Percentiles rank a stretch among this genome's conserved stretches.
phyloP scores from a whole-genome alignment of 2,329 filamentous ascomycete species.

The Chalara sp. region DNA sequence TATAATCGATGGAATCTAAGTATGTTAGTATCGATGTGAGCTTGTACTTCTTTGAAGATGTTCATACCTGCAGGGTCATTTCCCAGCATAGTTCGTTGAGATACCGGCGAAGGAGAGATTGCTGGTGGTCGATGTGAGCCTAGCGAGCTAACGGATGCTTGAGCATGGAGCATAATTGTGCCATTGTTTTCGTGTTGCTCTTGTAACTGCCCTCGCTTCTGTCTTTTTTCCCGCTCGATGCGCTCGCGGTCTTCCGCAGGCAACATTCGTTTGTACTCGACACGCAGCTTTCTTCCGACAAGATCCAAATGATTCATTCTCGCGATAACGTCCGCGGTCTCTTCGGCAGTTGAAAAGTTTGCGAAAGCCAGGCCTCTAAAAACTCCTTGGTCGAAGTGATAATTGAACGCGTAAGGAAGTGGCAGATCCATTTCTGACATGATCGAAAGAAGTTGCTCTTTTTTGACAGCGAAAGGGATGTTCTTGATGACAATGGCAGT shows the following conservation, averaged over 20 bases:
- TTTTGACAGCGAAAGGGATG: constrained; percentile 96
- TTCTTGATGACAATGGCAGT: constrained; percentile 99
- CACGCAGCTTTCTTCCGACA: constrained; percentile 85
- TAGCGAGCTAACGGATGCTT: constrained; percentile 72
- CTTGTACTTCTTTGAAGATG: not conserved
- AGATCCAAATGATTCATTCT: constrained; percentile 93
- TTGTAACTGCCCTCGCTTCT: constrained; percentile 90
- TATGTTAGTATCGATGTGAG: constrained; percentile 4
- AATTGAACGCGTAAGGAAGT: constrained; percentile 97
- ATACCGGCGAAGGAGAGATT: constrained; percentile 26
- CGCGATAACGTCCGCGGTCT: constrained; percentile 88
- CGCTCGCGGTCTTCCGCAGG: constrained; percentile 89
- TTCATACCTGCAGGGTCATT: constrained; percentile 7
- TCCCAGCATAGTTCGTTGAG: constrained; percentile 13
- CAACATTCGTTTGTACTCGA: constrained; percentile 99
- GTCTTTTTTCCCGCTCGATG: constrained; percentile 94
- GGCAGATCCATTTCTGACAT: constrained; percentile 95
- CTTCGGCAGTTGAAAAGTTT: constrained; percentile 93
- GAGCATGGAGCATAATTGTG: constrained; percentile 56
- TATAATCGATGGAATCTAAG: constrained; percentile 45
- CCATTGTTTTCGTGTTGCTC: constrained; percentile 81
- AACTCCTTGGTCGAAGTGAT: constrained; percentile 97
- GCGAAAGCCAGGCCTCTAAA: constrained; percentile 95
- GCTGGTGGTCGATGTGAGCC: constrained; percentile 50
- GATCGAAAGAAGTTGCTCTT: constrained; percentile 84